Evolutionary conservation across 2,329 filamentous ascomycete species (phyloP), one percentile per base, ranked within the genome.

Genomic region (Orbilia ellipsospora): DNA sequence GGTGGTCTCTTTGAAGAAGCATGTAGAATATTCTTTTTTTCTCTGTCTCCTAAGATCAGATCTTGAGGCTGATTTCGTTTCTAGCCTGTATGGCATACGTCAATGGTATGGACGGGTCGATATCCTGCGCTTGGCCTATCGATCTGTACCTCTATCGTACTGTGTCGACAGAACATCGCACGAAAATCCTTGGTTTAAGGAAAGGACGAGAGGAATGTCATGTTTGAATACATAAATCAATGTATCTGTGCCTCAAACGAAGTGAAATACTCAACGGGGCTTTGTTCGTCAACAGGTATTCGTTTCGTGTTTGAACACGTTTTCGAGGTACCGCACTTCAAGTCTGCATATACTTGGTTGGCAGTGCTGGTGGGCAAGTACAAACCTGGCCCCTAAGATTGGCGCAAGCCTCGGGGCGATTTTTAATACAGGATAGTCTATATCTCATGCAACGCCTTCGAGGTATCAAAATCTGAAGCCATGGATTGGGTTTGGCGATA

Each of bases 301-400:
- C 70, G 70, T 74, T 74, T 74, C 70, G 70, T 59, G 63, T 74
- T 67, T 36, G 57, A 68, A 74, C 69, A 74, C 69, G 69, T 74
- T 67, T 67, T 57, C 44, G 31, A 36, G 31, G 31, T 36, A 36
- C 31, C 31, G 65, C 60, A 55, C 56, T 23, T 23, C 48, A 44
- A 61, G 42, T 44, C 16, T 26, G 5, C 18, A 23, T 18, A 44
- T 2, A 5, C 6, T 20, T 20, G 26, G 26, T 4, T n/a, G 20
- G 23, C 15, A 36, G 31, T 36, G 23, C 57, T 50, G 57, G 56
- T 60, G 57, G 50, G 57, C 42, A 50, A 50, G 56, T 50, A 42
- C 20, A 61, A 61, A 40, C 56, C 20, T 60, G 31, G 31, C 31
- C 31, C 31, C 31, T 36, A 36, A 36, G 31, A 36, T 10, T 36